A percentile compares a stretch with the other conserved stretches of the same genome.
Evolutionary conservation across 202 grass and related monocot genomes (phyloP).

Genomic region (Brachypodium distachyon): DNA sequence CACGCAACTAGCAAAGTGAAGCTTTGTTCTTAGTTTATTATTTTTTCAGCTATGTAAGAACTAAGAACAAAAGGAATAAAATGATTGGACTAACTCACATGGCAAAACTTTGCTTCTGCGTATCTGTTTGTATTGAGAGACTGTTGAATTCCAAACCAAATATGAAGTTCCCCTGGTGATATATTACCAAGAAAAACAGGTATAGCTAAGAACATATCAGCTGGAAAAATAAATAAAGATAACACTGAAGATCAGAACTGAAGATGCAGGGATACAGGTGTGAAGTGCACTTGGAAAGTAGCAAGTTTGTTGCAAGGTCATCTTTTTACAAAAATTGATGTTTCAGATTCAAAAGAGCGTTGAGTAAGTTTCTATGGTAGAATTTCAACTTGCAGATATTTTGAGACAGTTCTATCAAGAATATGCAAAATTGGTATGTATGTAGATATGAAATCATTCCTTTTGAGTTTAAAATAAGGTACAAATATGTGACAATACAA

Average conservation of each 20-base stretch:
- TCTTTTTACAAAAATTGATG: neutral
- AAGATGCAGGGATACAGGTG: neutral
- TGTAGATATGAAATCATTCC: neutral
- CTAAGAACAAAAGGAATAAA: slow-evolving; percentile 9
- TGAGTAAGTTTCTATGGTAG: neutral
- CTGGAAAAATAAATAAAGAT: slow-evolving; percentile 21
- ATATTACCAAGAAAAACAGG: slow-evolving; percentile 32
- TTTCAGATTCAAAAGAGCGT: neutral
- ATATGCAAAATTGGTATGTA: neutral
- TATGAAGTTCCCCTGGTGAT: slow-evolving; percentile 56
- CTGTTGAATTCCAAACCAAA: slow-evolving; percentile 84
- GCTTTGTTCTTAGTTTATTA: slow-evolving; percentile 10
- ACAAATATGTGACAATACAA: neutral
- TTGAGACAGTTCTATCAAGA: neutral
- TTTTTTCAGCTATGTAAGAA: neutral
- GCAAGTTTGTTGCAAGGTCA: neutral
- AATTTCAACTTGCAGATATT: neutral
- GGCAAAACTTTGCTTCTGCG: slow-evolving; percentile 62
- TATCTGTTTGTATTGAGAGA: slow-evolving; percentile 81
- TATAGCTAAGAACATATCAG: slow-evolving; percentile 13
- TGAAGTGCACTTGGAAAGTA: neutral
- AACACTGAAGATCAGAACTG: neutral
- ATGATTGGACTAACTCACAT: slow-evolving; percentile 37
- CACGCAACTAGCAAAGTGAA: slow-evolving; percentile 28
- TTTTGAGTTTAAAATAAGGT: neutral